Conservation (phyloP, 768 basidiomycete genomes). For the Psilocybe sp. region DNA sequence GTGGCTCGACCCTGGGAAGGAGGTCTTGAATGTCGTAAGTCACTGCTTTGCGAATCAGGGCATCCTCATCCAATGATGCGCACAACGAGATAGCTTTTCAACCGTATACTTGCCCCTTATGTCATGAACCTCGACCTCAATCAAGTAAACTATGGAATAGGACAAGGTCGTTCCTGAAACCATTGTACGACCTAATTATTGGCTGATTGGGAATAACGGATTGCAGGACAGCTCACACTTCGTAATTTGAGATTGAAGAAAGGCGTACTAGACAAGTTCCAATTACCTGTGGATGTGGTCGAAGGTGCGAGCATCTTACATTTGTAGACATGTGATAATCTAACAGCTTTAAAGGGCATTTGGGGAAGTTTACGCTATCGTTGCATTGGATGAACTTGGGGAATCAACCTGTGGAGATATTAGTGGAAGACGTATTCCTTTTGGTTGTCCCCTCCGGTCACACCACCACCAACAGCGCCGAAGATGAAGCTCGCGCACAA, state of each 20-base stretch:
- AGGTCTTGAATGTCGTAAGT: slow-evolving; percentile 76
- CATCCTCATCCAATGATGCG: neutral
- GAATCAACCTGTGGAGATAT: slow-evolving; percentile 86
- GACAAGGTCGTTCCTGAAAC: slow-evolving; percentile 52
- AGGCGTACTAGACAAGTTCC: slow-evolving; percentile 91
- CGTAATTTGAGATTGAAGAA: slow-evolving; percentile 86
- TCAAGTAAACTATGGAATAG: slow-evolving; percentile 92
- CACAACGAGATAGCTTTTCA: slow-evolving; percentile 61
- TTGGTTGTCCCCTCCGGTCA: slow-evolving; percentile 83
- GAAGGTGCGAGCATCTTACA: slow-evolving; percentile 59
- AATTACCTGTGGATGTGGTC: slow-evolving; percentile 90
- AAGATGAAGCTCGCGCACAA: slow-evolving; percentile 81
- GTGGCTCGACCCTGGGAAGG: slow-evolving; percentile 87
- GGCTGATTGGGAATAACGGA: slow-evolving; percentile 5
- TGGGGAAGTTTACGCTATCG: slow-evolving; percentile 83
- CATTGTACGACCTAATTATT: neutral
- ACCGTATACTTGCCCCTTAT: slow-evolving; percentile 90
- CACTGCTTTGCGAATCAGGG: neutral
- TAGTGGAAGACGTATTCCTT: slow-evolving; percentile 93
- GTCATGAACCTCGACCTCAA: slow-evolving; percentile 94
- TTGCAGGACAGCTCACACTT: slow-evolving; percentile 70
- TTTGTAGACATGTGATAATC: neutral
- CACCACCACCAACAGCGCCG: slow-evolving; percentile 67
- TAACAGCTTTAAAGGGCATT: slow-evolving; percentile 52
- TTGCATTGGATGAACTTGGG: slow-evolving; percentile 89